phyloP scores from a whole-genome alignment of 257 asterid genomes.

The Penstemon davidsonii region DNA sequence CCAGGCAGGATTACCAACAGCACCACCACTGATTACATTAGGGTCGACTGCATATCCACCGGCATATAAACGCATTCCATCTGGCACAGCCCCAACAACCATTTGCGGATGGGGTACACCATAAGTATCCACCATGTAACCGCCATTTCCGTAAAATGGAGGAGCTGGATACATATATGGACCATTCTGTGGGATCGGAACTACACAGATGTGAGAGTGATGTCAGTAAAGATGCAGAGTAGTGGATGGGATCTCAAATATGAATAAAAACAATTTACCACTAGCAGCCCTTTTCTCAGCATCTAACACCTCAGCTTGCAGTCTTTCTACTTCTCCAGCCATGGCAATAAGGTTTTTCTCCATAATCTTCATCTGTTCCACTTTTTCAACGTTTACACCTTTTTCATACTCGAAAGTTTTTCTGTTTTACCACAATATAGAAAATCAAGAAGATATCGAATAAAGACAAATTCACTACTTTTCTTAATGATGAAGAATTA shows the following conservation, averaged over 20 bases:
- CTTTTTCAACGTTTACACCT: constrained; percentile 59
- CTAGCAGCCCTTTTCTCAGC: constrained; percentile 64
- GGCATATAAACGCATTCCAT: constrained; percentile 42
- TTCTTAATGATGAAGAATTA: not conserved
- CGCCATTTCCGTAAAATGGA: constrained; percentile 36
- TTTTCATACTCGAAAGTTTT: constrained; percentile 75
- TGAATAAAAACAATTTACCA: constrained; percentile 28
- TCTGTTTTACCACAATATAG: constrained; percentile 37
- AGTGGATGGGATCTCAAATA: constrained; percentile 10
- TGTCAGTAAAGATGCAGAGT: constrained; percentile 14
- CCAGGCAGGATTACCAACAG: constrained; percentile 34
- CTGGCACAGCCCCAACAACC: constrained; percentile 32
- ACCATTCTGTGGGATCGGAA: constrained; percentile 31
- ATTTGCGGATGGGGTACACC: constrained; percentile 31
- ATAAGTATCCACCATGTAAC: constrained; percentile 34
- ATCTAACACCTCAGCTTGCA: constrained; percentile 49
- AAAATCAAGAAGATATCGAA: not conserved
- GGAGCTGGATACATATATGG: constrained; percentile 40
- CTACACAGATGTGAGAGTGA: constrained; percentile 36
- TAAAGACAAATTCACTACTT: not conserved
- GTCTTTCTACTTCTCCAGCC: constrained; percentile 64
- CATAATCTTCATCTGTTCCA: constrained; percentile 58
- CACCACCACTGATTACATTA: constrained; percentile 20
- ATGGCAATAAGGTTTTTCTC: constrained; percentile 67
- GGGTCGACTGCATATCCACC: constrained; percentile 31